A percentile compares a stretch with the other conserved stretches of the same genome.
Conservation (phyloP, 208 protist species). For the Angomonas deanei region DNA sequence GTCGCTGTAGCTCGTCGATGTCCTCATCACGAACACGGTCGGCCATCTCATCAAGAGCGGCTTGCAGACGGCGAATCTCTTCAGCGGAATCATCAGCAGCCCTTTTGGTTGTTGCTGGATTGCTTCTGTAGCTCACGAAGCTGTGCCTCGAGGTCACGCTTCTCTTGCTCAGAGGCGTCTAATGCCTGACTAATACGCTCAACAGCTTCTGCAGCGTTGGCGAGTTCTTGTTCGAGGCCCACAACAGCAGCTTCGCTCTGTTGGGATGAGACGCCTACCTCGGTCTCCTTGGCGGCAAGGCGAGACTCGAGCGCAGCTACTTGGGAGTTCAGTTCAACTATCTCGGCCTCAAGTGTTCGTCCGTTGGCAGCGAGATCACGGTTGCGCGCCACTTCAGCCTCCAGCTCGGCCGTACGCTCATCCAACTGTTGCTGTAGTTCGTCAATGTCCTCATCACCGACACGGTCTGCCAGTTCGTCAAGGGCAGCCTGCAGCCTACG, state of each 20-base stretch:
- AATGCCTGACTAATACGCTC: background rate
- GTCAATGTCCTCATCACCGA: background rate
- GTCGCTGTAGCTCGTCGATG: background rate
- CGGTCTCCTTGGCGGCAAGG: background rate
- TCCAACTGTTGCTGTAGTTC: background rate
- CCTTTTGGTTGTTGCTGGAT: conserved; percentile 6
- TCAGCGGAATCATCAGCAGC: conserved; percentile 9
- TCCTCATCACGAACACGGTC: background rate
- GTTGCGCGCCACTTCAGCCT: background rate
- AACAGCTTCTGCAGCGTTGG: background rate
- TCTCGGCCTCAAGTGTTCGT: background rate
- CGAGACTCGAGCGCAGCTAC: background rate
- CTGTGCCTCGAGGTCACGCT: background rate
- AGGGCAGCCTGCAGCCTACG: background rate
- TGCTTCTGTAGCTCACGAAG: conserved; percentile 3
- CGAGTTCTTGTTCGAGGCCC: background rate
- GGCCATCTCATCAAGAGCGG: background rate
- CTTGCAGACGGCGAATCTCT: background rate
- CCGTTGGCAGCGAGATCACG: background rate
- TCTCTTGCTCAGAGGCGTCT: background rate
- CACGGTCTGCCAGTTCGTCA: background rate
- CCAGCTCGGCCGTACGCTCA: no score
- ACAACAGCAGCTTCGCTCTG: background rate
- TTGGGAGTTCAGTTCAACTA: background rate
- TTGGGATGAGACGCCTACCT: background rate